Evolutionary conservation across 2,329 filamentous ascomycete species (phyloP).

Genomic region (Beauveria scarabaeidicola): DNA sequence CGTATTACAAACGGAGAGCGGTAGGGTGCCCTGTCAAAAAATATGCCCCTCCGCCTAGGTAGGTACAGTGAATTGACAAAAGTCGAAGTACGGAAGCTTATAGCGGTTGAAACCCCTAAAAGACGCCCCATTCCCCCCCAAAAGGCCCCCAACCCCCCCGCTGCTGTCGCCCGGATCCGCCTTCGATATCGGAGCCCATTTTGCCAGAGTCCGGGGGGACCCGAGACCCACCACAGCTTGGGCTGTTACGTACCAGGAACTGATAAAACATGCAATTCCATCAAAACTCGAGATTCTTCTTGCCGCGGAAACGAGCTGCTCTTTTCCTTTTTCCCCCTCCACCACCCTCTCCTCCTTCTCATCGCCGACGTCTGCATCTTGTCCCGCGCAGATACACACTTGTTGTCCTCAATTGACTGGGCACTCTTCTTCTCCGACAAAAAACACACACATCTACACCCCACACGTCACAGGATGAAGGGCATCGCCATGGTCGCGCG

Average conservation of each 20-base stretch:
- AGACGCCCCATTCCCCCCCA: not conserved
- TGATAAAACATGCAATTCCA: slow-evolving; percentile 11
- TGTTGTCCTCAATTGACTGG: slow-evolving; percentile 16
- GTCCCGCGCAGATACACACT: not conserved
- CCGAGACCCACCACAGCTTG: slow-evolving; percentile 19
- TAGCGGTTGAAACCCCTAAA: not conserved
- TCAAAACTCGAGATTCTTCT: slow-evolving; percentile 8
- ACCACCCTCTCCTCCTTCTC: slow-evolving; percentile 10
- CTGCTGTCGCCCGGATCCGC: slow-evolving; percentile 7
- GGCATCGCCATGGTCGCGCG: slow-evolving; percentile 23
- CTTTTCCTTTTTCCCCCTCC: slow-evolving; percentile 9
- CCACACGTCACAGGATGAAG: slow-evolving; percentile 18
- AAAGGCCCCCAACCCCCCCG: not conserved
- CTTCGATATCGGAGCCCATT: slow-evolving; percentile 3
- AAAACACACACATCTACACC: not conserved
- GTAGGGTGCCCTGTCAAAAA: too few relatives aligned
- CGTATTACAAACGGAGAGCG: too few relatives aligned
- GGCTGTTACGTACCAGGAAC: slow-evolving; percentile 13
- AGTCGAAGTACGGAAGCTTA: too few relatives aligned
- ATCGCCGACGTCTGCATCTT: slow-evolving; percentile 7
- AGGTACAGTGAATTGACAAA: too few relatives aligned
- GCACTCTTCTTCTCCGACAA: not conserved
- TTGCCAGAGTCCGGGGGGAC: slow-evolving; percentile 15
- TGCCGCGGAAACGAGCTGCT: not conserved
- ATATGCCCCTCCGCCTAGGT: too few relatives aligned